Base-by-base conservation (phyloP, 169 alveolate genomes). In the Plasmodium gaboni region DNA sequence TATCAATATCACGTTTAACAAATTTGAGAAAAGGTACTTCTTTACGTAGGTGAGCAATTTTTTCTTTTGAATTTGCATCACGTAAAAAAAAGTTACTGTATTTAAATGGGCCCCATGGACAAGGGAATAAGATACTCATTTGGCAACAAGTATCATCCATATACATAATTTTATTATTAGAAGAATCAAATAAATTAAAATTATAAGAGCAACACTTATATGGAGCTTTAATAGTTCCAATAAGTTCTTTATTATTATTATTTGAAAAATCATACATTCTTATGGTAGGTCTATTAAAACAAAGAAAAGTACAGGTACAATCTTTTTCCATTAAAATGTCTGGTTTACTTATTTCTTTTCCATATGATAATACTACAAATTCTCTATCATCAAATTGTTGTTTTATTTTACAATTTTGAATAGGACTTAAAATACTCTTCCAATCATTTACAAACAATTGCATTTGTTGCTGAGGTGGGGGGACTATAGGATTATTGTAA, bases 381-480 rank as follows among this genome's bases (percentile, higher is more conserved):
- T 78, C 89, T 78, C 76, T 78, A 70, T 64, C 76, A 64, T 78
- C 78, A 64, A 78, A 78, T 48, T 64, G 78, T 51, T 78, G 89
- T 24, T 78, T 63, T 50, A 78, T 78, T 78, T 72, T 78, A 26
- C 89, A 78, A 78, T 71, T 28, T 78, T 78, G 64, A 28, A 78
- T 28, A 12, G 89, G 70, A 12, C 78, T 76, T 57, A 78, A 12
- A 63, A 65, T 32, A 70, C 71, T 63, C 60, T 64, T 78, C 89
- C 89, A 78, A 10, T 78, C 89, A 64, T 78, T 78, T 12, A 46
- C 22, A 59, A 78, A 78, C 89, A 78, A 64, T 6, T 51, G 42
- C 89, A 78, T 78, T 78, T 78, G 89, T 57, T 78, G 89, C 46
- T 78, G 89, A 19, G 89, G 89, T 55, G 89, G 89, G 12, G 71